Evolutionary conservation across 345 rosid genomes (phyloP), one percentile per base, ranked within the genome.

Genomic region (Sonneratia caseolaris): DNA sequence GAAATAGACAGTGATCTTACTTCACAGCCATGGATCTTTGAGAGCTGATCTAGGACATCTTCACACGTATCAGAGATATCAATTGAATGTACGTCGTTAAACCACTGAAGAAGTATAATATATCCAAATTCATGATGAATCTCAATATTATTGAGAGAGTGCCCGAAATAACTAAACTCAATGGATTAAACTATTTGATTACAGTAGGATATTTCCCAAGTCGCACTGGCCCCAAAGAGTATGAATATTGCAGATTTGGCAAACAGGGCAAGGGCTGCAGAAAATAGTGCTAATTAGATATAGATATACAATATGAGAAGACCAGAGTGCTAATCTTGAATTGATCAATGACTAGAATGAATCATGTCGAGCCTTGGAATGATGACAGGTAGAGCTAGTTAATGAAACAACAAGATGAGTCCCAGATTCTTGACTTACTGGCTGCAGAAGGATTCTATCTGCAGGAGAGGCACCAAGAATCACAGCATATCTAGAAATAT

Each of bases 161-260:
- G 15, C 37, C 18, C 16, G 21, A 12, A 27, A 62, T 27, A 27
- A 32, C 16, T 35, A 11, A 11, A 62, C 32, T 59, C 64, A 59
- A 18, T 21, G 22, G 72, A 74, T 66, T 73, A 70, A 64, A 68
- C 14, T 68, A n/a, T 45, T 13, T 18, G 43, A 45, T 79, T 69
- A 90, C 98, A 79, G 69, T 72, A 11, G 94, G 77, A 71, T 90
- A 92, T 72, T 90, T 92, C 49, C 98, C 98, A 66, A 92, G 80
- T 65, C 85, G 84, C 73, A 92, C 24, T 74, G 94, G 81, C 37
- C 66, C 66, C 14, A 24, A 59, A 59, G 37, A 12, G 73, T 83
- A 86, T 40, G 19, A 10, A 9, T 76, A 79, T 3, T 85, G 68
- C 74, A 85, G 80, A 72, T 82, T 81, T 13, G 96, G 96, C 51